Evolutionary conservation across 2,329 filamentous ascomycete species (phyloP).

Genomic region (Fusarium begoniae): DNA sequence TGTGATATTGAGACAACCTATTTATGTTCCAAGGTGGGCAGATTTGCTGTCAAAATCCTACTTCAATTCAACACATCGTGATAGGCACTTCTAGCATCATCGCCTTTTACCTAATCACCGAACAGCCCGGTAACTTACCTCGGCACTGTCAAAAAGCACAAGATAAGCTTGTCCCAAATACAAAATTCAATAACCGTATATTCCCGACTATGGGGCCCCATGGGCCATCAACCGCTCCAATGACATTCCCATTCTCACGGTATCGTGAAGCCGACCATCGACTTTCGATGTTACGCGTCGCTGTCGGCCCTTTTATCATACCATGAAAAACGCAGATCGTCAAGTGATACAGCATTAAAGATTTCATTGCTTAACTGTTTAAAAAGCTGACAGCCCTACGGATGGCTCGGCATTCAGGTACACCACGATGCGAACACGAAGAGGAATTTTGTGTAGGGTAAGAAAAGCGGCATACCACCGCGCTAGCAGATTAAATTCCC

Average conservation of each 20-base stretch:
- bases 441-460: neutral
- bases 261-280: neutral
- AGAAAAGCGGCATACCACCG: neutral
- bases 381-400: neutral
- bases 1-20: neutral
- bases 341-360: neutral
- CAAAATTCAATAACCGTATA: neutral
- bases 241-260: fast-evolving
- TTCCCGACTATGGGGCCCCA: neutral
- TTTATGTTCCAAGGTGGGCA: fast-evolving
- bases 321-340: neutral
- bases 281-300: neutral
- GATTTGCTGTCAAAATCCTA: neutral
- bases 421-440: neutral
- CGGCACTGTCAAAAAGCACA: neutral
- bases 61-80: neutral
- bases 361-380: neutral
- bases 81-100: neutral
- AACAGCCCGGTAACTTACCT: neutral
- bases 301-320: conserved; percentile 1
- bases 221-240: neutral
- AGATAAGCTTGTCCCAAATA: neutral
- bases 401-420: conserved; percentile 8
- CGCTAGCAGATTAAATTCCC: conserved; percentile 2
- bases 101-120: neutral